Conservation (phyloP, 768 basidiomycete species). For the Fibroporia radiculosa region DNA sequence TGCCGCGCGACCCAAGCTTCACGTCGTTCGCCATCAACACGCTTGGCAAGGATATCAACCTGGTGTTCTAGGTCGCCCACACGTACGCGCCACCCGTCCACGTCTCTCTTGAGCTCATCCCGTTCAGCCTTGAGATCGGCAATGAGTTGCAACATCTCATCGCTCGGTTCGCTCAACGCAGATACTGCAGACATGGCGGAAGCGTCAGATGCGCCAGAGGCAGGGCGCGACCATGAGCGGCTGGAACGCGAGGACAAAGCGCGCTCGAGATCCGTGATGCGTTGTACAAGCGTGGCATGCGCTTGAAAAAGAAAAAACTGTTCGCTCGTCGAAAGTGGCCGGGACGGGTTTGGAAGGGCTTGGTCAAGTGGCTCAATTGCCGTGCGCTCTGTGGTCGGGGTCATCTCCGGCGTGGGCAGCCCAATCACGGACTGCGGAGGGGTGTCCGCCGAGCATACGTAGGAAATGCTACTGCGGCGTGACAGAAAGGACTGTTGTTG, state of each 20-base stretch:
- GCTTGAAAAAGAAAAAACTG: constrained; percentile 84
- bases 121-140: constrained; percentile 81
- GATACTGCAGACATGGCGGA: constrained; percentile 33
- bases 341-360: constrained; percentile 8
- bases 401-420: constrained; percentile 69
- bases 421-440: constrained; percentile 31
- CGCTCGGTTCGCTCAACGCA: constrained; percentile 39
- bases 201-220: constrained; percentile 44
- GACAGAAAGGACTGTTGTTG: constrained; percentile 20
- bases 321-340: constrained; percentile 59
- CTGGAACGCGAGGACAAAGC: constrained; percentile 40
- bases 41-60: constrained; percentile 51
- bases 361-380: constrained; percentile 9
- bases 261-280: constrained; percentile 76
- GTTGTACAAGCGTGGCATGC: constrained; percentile 73
- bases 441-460: constrained; percentile 44
- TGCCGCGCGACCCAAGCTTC: constrained; percentile 85
- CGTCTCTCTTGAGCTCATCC: constrained; percentile 82
- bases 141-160: constrained; percentile 73
- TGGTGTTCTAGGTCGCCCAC: constrained; percentile 73
- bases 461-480: constrained; percentile 64
- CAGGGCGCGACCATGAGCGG: constrained; percentile 28
- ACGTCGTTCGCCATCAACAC: constrained; percentile 70
- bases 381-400: constrained; percentile 39
- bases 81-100: constrained; percentile 78